Evolutionary conservation across 176 grass and related monocot species (phyloP), one percentile per base, ranked within the genome.

Genomic region (Aegilops bicornis): DNA sequence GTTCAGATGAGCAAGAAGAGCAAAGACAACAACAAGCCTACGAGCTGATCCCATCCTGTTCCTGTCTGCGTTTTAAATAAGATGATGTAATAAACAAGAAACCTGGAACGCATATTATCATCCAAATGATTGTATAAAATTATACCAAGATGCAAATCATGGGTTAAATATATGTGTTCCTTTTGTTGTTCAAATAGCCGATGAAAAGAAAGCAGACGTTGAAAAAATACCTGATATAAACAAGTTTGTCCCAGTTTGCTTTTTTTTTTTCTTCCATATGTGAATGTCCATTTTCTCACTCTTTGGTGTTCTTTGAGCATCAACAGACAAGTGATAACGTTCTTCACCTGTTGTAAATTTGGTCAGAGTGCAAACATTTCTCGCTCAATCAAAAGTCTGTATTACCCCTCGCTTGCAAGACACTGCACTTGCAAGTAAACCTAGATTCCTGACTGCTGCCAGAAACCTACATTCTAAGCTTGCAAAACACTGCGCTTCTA

Each of bases 1-100:
- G 1, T 91, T 24, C 87, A 92, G 83, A 70, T 87, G 16, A 82
- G 30, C 19, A 68, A 39, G 83, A 89, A 47, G 90, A 81, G 73
- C 23, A 75, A 80, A 7, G 4, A 61, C 64, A 84, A 52, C 15
- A 17, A 60, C 64, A 84, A 67, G 32, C 33, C 48, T 22, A 4
- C 36, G 6, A 10, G 40, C 14, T 78, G 42, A 85, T 67, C 73
- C 37, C 20, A 8, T 64, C 22, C 54, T 37, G 32, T 43, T 42
- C 31, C 5, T 33, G 36, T 29, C 23, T 32, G 29, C 8, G 16
- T 0, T 39, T 11, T 5, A 32, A 82, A 27, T 76, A 82, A 64
- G 8, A 69, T 81, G 61, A 75, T 43, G 40, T 20, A 31, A 73
- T 56, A 83, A 64, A 39, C 80, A 54, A 64, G 63, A 66, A 48